Evolutionary conservation across 805 yeast genomes (phyloP).

Genomic region (Barnettozyma wickerhamii): DNA sequence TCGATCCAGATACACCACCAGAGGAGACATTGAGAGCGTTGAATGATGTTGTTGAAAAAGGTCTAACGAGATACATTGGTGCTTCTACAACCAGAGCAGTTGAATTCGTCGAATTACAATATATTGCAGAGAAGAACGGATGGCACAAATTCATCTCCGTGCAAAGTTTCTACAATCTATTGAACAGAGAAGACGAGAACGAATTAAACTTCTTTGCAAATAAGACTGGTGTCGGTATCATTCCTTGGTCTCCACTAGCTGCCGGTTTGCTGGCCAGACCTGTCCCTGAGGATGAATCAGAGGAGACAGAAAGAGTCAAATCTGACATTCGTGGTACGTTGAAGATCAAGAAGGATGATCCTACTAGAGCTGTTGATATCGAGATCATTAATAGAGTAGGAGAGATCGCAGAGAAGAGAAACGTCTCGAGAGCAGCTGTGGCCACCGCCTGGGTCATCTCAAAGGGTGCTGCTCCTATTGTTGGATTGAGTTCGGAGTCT

Average conservation of each 20-base stretch:
- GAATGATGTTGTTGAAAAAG: slow-evolving; percentile 44
- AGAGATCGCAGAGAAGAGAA: slow-evolving; percentile 35
- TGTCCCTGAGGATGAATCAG: neutral
- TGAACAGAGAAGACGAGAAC: slow-evolving; percentile 60
- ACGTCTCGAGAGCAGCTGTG: slow-evolving; percentile 48
- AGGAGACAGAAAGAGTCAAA: neutral
- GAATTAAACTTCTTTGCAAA: slow-evolving; percentile 55
- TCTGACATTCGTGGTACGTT: neutral
- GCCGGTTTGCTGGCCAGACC: slow-evolving; percentile 54
- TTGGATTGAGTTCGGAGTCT: slow-evolving; percentile 43
- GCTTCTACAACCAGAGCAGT: slow-evolving; percentile 56
- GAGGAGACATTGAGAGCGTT: slow-evolving; percentile 51
- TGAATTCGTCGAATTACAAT: slow-evolving; percentile 51
- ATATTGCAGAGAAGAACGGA: slow-evolving; percentile 47
- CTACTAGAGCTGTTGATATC: slow-evolving; percentile 18
- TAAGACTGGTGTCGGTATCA: slow-evolving; percentile 46
- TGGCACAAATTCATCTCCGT: slow-evolving; percentile 57
- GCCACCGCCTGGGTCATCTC: slow-evolving; percentile 47
- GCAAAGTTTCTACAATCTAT: slow-evolving; percentile 54
- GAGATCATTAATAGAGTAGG: slow-evolving; percentile 45
- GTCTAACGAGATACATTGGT: slow-evolving; percentile 51
- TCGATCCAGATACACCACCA: slow-evolving; percentile 43
- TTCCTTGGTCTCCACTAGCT: slow-evolving; percentile 60
- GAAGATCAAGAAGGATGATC: neutral
- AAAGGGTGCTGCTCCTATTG: slow-evolving; percentile 50